phyloP scores from a whole-genome alignment of 2,329 filamentous ascomycete genomes.

The Neocatenulostroma microsporum region DNA sequence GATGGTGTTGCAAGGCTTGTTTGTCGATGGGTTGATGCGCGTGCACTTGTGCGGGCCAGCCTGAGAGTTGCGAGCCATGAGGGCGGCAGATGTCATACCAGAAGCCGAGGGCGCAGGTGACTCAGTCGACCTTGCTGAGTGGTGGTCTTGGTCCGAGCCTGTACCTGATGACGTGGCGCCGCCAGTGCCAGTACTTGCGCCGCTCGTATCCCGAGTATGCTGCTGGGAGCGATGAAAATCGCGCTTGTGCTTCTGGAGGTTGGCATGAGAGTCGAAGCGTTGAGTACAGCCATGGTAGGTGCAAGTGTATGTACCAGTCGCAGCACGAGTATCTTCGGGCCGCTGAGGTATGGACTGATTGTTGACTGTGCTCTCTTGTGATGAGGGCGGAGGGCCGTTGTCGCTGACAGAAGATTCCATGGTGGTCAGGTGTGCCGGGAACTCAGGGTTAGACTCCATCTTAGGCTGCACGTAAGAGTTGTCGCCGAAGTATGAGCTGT shows the following conservation, averaged over 20 bases:
- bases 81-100: slow-evolving; percentile 47
- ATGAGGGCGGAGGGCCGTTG: slow-evolving; percentile 37
- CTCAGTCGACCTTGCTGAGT: slow-evolving; percentile 24
- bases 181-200: slow-evolving; percentile 9
- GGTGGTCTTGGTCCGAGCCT: too few species aligned
- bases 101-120: slow-evolving; percentile 25
- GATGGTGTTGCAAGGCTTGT: slow-evolving; percentile 87
- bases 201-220: slow-evolving; percentile 16
- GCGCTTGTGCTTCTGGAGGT: slow-evolving; percentile 90
- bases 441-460: slow-evolving; percentile 43
- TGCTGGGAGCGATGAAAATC: slow-evolving; percentile 76
- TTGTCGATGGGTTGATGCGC: slow-evolving; percentile 87
- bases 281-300: slow-evolving; percentile 86
- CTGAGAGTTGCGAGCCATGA: slow-evolving; percentile 67
- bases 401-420: slow-evolving; percentile 57
- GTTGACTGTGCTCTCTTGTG: slow-evolving; percentile 32
- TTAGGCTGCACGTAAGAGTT: slow-evolving; percentile 22
- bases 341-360: slow-evolving; percentile 32
- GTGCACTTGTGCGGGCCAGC: slow-evolving; percentile 90
- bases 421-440: slow-evolving; percentile 51
- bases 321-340: slow-evolving; percentile 60
- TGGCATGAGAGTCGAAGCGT: slow-evolving; percentile 78
- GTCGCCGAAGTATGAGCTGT: slow-evolving; percentile 13
- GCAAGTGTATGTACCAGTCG: slow-evolving; percentile 88
- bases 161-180: slow-evolving; percentile 32